These are phyloP conservation scores for Taphrina sp. DNA, from an alignment of 1,139 yeast species.

Conservation along the genomic window DNA sequence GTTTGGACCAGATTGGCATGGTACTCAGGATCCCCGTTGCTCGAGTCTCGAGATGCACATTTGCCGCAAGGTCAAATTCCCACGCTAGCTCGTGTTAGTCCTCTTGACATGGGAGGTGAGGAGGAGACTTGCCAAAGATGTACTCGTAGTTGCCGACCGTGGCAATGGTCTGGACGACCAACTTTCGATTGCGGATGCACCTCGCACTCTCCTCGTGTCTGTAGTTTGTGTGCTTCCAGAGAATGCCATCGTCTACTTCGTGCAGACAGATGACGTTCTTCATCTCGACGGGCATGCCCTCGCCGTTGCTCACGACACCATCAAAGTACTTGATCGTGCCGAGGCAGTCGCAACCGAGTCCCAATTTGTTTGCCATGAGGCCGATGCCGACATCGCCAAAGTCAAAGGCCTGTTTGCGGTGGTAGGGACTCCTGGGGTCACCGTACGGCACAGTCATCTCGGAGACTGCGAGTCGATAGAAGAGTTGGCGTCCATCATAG, in stretches of 20 bases:
- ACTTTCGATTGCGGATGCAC: constrained; percentile 69
- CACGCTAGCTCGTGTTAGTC: constrained; percentile 52
- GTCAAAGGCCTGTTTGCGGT: constrained; percentile 80
- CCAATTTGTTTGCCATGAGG: constrained; percentile 71
- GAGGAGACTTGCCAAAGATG: constrained; percentile 53
- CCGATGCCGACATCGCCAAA: constrained; percentile 88
- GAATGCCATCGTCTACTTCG: constrained; percentile 76
- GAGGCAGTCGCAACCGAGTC: constrained; percentile 79
- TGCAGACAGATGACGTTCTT: constrained; percentile 79
- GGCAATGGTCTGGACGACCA: constrained; percentile 72
- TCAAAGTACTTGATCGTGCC: constrained; percentile 80
- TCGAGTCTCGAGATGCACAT: constrained; percentile 72
- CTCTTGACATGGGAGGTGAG: neutral
- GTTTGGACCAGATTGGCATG: constrained; percentile 55
- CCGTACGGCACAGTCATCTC: constrained; percentile 89
- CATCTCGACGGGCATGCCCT: constrained; percentile 66
- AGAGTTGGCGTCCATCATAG: constrained; percentile 69
- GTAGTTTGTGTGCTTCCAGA: constrained; percentile 78
- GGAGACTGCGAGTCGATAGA: constrained; percentile 68
- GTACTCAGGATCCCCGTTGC: constrained; percentile 80
- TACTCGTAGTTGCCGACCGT: constrained; percentile 85
- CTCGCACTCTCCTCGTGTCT: constrained; percentile 64
- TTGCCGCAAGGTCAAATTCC: constrained; percentile 79
- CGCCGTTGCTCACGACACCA: constrained; percentile 64
- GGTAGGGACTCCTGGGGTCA: constrained; percentile 73